These are phyloP conservation scores for Penicillium sp. DNA, from an alignment of 2,329 filamentous ascomycete genomes.

Conservation along the genomic window DNA sequence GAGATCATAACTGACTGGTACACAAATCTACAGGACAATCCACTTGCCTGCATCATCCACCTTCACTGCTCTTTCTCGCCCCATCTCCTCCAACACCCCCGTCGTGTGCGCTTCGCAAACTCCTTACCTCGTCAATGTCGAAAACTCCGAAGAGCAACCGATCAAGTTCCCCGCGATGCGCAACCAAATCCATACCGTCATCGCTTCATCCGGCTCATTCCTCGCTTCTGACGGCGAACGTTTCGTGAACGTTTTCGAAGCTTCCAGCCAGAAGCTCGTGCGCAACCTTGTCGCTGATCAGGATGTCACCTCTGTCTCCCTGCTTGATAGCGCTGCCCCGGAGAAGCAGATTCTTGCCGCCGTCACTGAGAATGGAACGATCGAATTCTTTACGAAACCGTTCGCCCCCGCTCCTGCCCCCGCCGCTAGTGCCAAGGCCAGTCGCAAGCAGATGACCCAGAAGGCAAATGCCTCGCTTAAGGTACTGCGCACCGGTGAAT, in stretches of 20 bases:
- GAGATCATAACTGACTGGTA: constrained; percentile 11
- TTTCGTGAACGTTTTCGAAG: constrained; percentile 47
- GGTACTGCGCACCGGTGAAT: constrained; percentile 39
- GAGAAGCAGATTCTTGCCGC: constrained; percentile 42
- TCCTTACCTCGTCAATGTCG: constrained; percentile 42
- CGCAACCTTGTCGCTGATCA: constrained; percentile 46
- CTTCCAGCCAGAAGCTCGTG: constrained; percentile 37
- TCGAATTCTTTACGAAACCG: constrained; percentile 47
- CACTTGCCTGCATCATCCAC: constrained; percentile 37
- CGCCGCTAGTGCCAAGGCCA: constrained; percentile 39
- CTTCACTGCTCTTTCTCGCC: constrained; percentile 37
- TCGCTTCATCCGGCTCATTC: constrained; percentile 42
- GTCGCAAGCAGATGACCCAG: constrained; percentile 41
- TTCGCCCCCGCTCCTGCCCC: constrained; percentile 33
- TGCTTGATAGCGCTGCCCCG: constrained; percentile 23
- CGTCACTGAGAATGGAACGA: constrained; percentile 43
- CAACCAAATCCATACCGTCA: constrained; percentile 44
- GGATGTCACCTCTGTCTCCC: constrained; percentile 38
- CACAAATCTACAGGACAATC: constrained; percentile 32
- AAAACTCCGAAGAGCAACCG: constrained; percentile 34
- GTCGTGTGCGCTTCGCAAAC: constrained; percentile 48
- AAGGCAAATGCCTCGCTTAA: constrained; percentile 42
- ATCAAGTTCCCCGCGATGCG: constrained; percentile 45
- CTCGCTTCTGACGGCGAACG: constrained; percentile 46
- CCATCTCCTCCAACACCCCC: constrained; percentile 36